Evolutionary conservation across 1,284 basidiomycete species (phyloP), one percentile per base, ranked within the genome.

Genomic region (Ustilago curta): DNA sequence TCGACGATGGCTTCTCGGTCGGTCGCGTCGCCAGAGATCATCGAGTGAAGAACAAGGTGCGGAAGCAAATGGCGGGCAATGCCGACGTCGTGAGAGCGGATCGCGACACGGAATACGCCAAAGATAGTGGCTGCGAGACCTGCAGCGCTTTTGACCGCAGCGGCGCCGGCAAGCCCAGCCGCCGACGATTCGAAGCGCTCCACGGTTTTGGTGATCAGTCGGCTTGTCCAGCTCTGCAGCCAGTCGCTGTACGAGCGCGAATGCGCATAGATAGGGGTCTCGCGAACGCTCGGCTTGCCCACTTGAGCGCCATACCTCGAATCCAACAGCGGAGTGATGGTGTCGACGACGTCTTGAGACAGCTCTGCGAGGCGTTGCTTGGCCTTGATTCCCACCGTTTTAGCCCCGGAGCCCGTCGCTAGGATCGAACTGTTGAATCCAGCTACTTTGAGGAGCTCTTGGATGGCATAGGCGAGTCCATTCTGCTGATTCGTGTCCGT

Each of bases 401-500:
- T 88, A 87, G 68, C 59, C 11, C 58, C 47, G n/a, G 72, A 40
- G 12, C 51, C 29, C 3, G 60, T 65, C 21, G 75, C 87, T 14
- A 95, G 87, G 8, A 95, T 88, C 11, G 89, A 89, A 1, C 90
- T 87, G 0, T 90, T 92, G 84, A 99, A 97, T 25, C 91, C 90
- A 85, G 95, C 97, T 81, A 95, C 92, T 63, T 89, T 90, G 27
- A 97, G 87, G 31, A 99, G 88, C 79, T 98, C 93, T 86, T 99
- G 97, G 42, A 99, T 95, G 1, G 92, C 92, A 83, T 90, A 97
- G 0, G 94, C 94, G 8, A 99, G 89, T 70, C 92, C 90, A 40
- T 89, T 91, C 84, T 99, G 97, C 81, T 97, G 95, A 73, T 90
- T 91, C 72, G 95, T 92, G 82, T 99, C 96, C 79, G 93, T 95